A percentile compares a stretch with the other conserved stretches of the same genome.
phyloP scores from a whole-genome alignment of 179 eudicot species.

The Patellifolia procumbens region DNA sequence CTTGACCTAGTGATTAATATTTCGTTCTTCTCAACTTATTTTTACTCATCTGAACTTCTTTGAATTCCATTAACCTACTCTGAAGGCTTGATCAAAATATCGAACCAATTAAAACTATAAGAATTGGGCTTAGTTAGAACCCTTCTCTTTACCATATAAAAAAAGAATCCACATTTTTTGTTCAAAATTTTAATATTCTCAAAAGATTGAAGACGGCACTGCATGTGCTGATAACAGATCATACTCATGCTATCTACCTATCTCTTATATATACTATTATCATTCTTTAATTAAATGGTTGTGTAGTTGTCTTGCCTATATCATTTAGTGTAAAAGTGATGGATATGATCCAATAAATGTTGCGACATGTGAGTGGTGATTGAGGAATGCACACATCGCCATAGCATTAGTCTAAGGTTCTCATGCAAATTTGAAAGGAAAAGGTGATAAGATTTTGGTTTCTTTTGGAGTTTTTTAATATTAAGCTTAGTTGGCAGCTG shows the following conservation, averaged over 20 bases:
- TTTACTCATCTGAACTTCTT: too few relatives aligned
- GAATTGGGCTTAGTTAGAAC: too few relatives aligned
- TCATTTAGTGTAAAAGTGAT: neutral
- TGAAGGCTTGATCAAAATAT: too few relatives aligned
- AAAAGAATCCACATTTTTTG: too few relatives aligned
- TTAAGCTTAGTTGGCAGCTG: conserved; percentile 25
- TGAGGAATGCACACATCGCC: neutral
- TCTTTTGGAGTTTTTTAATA: neutral
- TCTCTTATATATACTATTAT: too few relatives aligned
- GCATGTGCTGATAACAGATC: neutral
- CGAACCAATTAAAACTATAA: too few relatives aligned
- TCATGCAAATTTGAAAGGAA: conserved; percentile 14
- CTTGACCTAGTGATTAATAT: too few relatives aligned
- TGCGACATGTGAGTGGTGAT: neutral
- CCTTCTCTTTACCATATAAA: too few relatives aligned
- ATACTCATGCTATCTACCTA: neutral
- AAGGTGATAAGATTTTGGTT: conserved; percentile 24
- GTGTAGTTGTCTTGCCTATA: neutral
- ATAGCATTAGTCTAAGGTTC: conserved; percentile 15
- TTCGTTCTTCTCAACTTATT: too few relatives aligned
- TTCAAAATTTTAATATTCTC: too few relatives aligned
- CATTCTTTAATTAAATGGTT: neutral
- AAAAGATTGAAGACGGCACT: neutral
- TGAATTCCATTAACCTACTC: too few relatives aligned
- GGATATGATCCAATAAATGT: neutral